phyloP scores from a whole-genome alignment of 2,329 filamentous ascomycete species.

The Ilyonectria sp. region DNA sequence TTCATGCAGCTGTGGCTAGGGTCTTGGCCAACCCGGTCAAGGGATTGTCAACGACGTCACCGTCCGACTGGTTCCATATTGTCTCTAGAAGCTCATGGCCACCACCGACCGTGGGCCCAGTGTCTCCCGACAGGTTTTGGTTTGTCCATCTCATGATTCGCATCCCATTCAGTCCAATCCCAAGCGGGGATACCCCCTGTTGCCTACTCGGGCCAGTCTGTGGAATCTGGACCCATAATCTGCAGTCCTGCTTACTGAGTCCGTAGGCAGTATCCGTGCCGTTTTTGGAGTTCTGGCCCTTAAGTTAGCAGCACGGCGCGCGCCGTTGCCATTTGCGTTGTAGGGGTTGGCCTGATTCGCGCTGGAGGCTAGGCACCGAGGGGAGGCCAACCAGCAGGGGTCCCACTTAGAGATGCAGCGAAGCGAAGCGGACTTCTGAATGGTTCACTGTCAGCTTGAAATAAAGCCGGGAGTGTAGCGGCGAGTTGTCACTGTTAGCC shows the following conservation, averaged over 20 bases:
- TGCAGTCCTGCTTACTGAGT: neutral
- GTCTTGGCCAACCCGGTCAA: neutral
- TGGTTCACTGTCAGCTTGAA: neutral
- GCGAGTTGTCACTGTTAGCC: neutral
- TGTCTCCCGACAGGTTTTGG: neutral
- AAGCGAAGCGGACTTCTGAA: too few species aligned
- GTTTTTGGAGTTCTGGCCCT: neutral
- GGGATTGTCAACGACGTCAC: neutral
- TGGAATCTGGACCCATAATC: neutral
- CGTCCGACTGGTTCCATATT: neutral
- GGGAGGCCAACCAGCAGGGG: too few species aligned
- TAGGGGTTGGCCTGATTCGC: neutral
- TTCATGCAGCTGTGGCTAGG: constrained; percentile 38
- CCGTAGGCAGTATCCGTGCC: neutral
- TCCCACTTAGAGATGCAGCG: too few species aligned
- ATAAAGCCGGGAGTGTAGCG: neutral
- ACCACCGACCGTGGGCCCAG: neutral
- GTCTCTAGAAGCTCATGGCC: neutral
- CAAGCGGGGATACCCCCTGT: neutral
- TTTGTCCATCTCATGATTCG: neutral
- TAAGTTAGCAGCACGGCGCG: neutral
- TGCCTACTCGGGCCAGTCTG: neutral
- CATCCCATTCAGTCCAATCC: neutral
- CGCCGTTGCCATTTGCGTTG: neutral
- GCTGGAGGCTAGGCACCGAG: too few species aligned